phyloP scores from a whole-genome alignment of 2,329 filamentous ascomycete species.

The Colletotrichum tropicicola region DNA sequence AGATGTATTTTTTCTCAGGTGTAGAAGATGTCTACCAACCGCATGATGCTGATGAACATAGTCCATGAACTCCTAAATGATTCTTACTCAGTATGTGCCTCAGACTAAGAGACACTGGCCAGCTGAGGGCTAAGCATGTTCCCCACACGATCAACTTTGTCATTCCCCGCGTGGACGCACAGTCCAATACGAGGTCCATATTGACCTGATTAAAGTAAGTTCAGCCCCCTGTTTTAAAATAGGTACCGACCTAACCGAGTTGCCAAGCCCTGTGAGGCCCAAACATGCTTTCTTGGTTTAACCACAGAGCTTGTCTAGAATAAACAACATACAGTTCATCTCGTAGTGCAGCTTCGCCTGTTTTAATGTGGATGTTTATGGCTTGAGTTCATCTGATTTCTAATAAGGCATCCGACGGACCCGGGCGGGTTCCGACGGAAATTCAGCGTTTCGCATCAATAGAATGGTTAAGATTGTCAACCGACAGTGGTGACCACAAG shows the following conservation, averaged over 20 bases:
- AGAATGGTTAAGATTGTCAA: too few relatives aligned
- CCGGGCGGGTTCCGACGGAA: too few relatives aligned
- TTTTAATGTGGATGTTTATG: neutral
- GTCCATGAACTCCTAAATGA: neutral
- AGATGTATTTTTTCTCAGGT: too few relatives aligned
- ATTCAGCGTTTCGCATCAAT: too few relatives aligned
- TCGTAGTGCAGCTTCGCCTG: neutral
- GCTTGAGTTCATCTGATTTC: neutral
- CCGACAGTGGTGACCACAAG: too few relatives aligned
- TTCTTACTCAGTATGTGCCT: neutral
- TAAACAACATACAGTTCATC: neutral
- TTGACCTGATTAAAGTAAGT: neutral
- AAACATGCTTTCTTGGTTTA: neutral
- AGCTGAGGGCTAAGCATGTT: neutral
- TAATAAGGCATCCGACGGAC: too few relatives aligned
- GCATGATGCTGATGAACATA: neutral
- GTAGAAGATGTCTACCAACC: neutral
- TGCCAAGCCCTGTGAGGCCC: neutral
- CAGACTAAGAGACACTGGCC: neutral
- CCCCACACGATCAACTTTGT: neutral
- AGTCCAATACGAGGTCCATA: neutral
- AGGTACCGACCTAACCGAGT: neutral
- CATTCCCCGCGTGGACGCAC: neutral
- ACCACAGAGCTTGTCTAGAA: neutral
- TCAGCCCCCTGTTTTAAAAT: neutral